Evolutionary conservation across 805 yeast species (phyloP).

Genomic region (Naumovozyma dairenensis): DNA sequence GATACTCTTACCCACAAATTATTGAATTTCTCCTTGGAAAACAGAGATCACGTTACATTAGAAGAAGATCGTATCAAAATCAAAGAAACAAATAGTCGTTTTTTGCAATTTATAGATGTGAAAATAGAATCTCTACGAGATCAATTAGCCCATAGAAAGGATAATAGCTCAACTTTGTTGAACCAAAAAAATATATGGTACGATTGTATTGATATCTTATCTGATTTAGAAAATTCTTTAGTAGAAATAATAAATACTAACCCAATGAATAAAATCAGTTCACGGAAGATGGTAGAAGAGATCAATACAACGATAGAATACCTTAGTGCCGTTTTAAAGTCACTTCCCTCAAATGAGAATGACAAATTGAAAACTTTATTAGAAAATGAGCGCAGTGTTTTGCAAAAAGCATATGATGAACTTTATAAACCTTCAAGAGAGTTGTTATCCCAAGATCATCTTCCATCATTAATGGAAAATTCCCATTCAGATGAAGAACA

Average conservation of each 20-base stretch:
- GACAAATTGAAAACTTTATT: conserved; percentile 7
- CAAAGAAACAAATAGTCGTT: conserved; percentile 14
- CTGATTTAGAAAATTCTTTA: conserved; percentile 15
- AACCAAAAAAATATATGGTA: conserved; percentile 17
- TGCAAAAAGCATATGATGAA: conserved; percentile 18
- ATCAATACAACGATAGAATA: conserved; percentile 5
- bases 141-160: conserved; percentile 18
- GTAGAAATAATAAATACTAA: conserved; percentile 1
- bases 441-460: too few species aligned
- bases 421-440: too few species aligned
- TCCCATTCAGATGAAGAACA: too few species aligned
- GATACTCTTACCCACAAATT: conserved; percentile 7
- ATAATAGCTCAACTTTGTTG: conserved; percentile 10
- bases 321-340: conserved; percentile 1
- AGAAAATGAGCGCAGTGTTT: conserved; percentile 13
- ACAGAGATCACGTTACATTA: neutral
- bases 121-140: conserved; percentile 17
- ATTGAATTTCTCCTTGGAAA: conserved; percentile 7
- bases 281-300: conserved; percentile 1
- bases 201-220: conserved; percentile 12
- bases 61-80: conserved; percentile 6
- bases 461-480: too few species aligned
- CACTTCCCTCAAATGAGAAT: too few species aligned
- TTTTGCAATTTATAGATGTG: conserved; percentile 18
- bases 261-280: neutral